Percentiles rank a stretch among this genome's conserved stretches.
phyloP scores from a whole-genome alignment of 768 basidiomycete species.

The Lyophyllum semitale region DNA sequence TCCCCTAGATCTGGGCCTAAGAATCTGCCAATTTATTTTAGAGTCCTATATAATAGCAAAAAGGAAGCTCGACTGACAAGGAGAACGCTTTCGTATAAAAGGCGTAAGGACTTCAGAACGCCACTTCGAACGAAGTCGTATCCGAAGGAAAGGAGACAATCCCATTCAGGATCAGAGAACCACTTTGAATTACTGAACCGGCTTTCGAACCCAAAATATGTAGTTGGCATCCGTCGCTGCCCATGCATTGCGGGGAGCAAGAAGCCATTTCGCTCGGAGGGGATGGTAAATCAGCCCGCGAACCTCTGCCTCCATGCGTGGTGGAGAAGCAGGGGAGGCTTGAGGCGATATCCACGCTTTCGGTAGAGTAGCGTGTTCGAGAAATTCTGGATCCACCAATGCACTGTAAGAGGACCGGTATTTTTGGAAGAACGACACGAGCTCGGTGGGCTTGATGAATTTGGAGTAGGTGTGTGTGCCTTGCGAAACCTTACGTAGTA shows the following conservation, averaged over 20 bases:
- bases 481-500: conserved; percentile 75
- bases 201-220: conserved; percentile 86
- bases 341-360: conserved; percentile 65
- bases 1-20: too few species aligned
- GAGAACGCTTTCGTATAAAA: too few species aligned
- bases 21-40: too few species aligned
- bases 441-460: conserved; percentile 84
- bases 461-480: conserved; percentile 95
- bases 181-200: conserved; percentile 26
- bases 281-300: conserved; percentile 80
- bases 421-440: conserved; percentile 77
- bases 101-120: not conserved
- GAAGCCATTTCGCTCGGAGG: conserved; percentile 64
- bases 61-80: too few species aligned
- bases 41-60: too few species aligned
- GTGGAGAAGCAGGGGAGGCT: conserved; percentile 44
- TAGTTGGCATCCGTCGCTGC: conserved; percentile 72
- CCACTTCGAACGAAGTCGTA: too few species aligned
- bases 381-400: not conserved
- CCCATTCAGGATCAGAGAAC: not conserved
- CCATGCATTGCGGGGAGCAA: conserved; percentile 61
- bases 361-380: conserved; percentile 14
- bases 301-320: conserved; percentile 74
- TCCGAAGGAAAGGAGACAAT: not conserved
- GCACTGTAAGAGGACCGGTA: conserved; percentile 37